phyloP scores from a whole-genome alignment of 352 stramenopile genomes.

The Pythium myriotylum region DNA sequence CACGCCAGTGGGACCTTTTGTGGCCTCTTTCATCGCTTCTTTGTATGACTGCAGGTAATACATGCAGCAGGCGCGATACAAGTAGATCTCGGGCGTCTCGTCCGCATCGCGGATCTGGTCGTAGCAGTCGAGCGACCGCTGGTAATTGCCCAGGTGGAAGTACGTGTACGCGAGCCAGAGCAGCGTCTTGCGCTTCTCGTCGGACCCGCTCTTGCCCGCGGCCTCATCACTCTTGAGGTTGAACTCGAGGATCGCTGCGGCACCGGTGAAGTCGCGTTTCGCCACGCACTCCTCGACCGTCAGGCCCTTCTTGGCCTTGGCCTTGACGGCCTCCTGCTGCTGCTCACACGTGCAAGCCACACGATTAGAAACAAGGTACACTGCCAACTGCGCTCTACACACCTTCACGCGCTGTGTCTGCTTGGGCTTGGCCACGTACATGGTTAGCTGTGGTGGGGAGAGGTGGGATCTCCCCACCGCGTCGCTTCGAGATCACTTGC shows the following conservation, averaged over 20 bases:
- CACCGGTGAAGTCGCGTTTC: conserved; percentile 94
- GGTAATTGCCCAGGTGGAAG: conserved; percentile 95
- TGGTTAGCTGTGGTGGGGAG: conserved; percentile 24
- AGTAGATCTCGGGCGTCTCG: conserved; percentile 66
- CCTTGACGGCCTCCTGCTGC: conserved; percentile 63
- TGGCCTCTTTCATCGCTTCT: conserved; percentile 81
- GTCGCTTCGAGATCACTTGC: conserved; percentile 2
- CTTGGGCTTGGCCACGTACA: conserved; percentile 86
- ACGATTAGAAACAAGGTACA: no score
- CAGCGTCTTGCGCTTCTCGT: conserved; percentile 73
- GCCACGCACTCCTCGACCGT: conserved; percentile 75
- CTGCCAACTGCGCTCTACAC: no score
- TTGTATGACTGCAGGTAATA: conserved; percentile 94
- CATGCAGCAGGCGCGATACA: conserved; percentile 93
- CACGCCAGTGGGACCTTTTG: conserved; percentile 56
- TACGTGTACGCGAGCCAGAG: conserved; percentile 96
- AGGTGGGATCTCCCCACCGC: background rate
- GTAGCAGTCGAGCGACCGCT: conserved; percentile 92
- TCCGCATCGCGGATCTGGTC: conserved; percentile 75
- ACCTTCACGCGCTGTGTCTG: conserved; percentile 66
- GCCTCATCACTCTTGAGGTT: conserved; percentile 90
- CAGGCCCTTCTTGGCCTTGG: conserved; percentile 79
- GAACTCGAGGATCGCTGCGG: conserved; percentile 94
- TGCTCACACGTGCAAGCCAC: conserved; percentile 10
- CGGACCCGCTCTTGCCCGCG: conserved; percentile 5